Evolutionary conservation across 495 filamentous ascomycete genomes (phyloP).

Genomic region (Penicillium paxilli): DNA sequence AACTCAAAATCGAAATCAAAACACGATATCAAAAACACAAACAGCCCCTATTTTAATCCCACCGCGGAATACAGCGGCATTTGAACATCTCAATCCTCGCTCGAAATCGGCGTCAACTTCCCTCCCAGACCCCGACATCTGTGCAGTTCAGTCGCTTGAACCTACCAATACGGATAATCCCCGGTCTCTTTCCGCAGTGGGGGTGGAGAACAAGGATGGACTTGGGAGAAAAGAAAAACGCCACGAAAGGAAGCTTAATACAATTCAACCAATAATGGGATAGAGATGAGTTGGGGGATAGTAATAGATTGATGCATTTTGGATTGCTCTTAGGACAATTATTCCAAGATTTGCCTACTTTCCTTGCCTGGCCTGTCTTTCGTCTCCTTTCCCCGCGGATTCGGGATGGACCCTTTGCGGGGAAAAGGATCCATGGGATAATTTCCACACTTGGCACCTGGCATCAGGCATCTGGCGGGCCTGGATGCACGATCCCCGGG

Average conservation of each 20-base stretch:
- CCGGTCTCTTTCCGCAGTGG: conserved; percentile 16
- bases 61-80: background rate
- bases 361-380: too few species aligned
- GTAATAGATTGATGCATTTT: too few species aligned
- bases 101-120: background rate
- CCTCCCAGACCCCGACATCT: background rate
- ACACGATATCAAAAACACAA: background rate
- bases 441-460: too few species aligned
- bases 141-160: conserved; percentile 6
- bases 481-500: background rate
- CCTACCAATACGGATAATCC: conserved; percentile 11
- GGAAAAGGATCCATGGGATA: too few species aligned
- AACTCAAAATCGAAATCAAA: background rate
- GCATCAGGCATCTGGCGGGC: too few species aligned
- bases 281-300: too few species aligned
- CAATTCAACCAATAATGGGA: background rate
- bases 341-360: too few species aligned
- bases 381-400: too few species aligned
- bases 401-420: too few species aligned
- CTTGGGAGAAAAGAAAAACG: background rate
- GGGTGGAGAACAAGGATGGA: background rate
- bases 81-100: background rate
- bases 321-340: too few species aligned
- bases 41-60: background rate
- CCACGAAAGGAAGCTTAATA: background rate